Conservation (phyloP, 2,329 filamentous ascomycete genomes). For the Colletotrichum eleusines region DNA sequence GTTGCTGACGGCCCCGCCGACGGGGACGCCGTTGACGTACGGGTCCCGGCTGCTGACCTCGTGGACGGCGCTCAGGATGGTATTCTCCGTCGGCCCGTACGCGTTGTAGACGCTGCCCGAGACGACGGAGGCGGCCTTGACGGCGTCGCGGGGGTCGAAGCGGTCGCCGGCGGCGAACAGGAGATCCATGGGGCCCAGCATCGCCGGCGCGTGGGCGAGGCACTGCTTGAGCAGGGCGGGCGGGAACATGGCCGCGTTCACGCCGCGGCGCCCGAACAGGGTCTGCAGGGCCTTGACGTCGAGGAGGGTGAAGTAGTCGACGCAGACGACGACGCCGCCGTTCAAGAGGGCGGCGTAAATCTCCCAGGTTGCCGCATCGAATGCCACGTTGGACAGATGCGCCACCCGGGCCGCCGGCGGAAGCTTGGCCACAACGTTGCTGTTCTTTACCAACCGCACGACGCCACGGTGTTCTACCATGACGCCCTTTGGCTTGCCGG, state of each 20-base stretch:
- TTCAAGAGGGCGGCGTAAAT: background rate
- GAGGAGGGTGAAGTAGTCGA: conserved; percentile 13
- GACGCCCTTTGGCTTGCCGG: conserved; percentile 11
- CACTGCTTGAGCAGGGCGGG: conserved; percentile 4
- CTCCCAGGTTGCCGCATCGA: background rate
- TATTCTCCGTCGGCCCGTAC: conserved; percentile 10
- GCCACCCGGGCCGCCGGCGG: background rate
- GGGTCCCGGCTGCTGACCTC: background rate
- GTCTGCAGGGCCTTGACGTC: background rate
- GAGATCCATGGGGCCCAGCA: background rate
- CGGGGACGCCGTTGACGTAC: conserved; percentile 1
- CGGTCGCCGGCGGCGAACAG: background rate
- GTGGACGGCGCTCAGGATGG: background rate
- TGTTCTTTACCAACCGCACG: background rate
- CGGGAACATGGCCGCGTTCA: background rate
- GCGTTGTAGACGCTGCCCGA: conserved; percentile 2
- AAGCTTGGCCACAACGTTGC: background rate
- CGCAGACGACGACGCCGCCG: background rate
- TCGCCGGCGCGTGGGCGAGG: background rate
- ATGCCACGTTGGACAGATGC: conserved; percentile 8
- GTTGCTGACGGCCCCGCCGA: background rate
- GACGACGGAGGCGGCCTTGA: background rate
- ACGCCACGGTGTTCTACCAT: conserved; percentile 19
- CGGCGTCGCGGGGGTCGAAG: background rate
- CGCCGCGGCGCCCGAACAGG: background rate